Conservation (phyloP, 139 green algal genomes). For the Microglena sp. region DNA sequence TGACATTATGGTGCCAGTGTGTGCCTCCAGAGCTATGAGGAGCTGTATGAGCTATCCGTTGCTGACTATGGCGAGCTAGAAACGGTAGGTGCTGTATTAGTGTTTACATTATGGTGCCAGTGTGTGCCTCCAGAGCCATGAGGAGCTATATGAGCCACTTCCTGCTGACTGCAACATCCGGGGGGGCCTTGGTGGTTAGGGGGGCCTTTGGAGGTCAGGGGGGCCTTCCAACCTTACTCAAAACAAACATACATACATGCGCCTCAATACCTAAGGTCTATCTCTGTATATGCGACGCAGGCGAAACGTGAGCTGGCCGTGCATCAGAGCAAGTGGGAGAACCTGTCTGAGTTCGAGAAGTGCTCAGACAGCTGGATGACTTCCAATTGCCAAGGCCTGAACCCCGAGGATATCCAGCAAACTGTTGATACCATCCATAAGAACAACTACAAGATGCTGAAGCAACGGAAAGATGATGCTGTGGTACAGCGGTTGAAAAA, state of each 20-base stretch:
- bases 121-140: constrained; percentile 21
- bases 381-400: constrained; percentile 4
- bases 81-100: no score
- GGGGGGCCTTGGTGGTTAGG: no score
- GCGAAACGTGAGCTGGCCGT: constrained; percentile 25
- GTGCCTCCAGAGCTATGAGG: constrained; percentile 26
- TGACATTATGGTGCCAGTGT: no score
- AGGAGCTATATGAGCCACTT: constrained; percentile 32
- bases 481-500: constrained; percentile 53
- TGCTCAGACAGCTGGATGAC: constrained; percentile 20
- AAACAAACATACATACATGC: no score
- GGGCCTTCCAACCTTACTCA: no score
- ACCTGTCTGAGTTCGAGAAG: constrained; percentile 24
- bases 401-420: constrained; percentile 17
- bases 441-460: constrained; percentile 2
- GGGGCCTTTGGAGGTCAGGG: no score
- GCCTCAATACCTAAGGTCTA: no score
- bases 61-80: constrained; percentile 17
- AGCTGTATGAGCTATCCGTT: constrained; percentile 25
- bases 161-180: no score
- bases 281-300: no score
- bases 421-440: constrained; percentile 7
- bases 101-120: no score
- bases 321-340: constrained; percentile 27
- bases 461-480: constrained; percentile 29